Conservation (phyloP, 768 basidiomycete species). For the Gelatoporia subvermispora region DNA sequence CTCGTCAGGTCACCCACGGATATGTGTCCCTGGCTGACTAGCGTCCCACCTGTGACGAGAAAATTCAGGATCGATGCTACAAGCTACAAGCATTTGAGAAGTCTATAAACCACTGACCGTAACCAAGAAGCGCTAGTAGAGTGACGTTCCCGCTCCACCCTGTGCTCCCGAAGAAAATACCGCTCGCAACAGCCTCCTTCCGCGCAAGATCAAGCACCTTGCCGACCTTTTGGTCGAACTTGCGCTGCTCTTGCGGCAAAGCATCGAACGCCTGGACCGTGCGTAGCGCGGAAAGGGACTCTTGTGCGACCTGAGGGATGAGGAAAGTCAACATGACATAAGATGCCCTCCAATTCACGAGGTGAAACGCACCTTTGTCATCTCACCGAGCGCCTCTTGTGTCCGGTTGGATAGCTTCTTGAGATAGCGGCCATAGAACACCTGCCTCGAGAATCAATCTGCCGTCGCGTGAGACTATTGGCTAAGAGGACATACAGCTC, state of each 20-base stretch:
- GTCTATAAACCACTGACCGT: slow-evolving; percentile 48
- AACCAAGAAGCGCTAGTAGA: slow-evolving; percentile 81
- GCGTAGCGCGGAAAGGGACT: slow-evolving; percentile 80
- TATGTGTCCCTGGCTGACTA: slow-evolving; percentile 84
- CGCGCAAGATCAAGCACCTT: slow-evolving; percentile 69
- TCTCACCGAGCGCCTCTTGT: slow-evolving; percentile 92
- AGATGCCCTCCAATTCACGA: background rate
- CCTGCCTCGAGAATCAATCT: slow-evolving; percentile 36
- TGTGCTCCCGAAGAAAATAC: slow-evolving; percentile 88
- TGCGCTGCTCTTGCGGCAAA: slow-evolving; percentile 63
- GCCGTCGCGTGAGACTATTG: background rate
- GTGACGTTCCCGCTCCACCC: slow-evolving; percentile 95
- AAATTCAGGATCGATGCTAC: background rate
- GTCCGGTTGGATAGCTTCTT: slow-evolving; percentile 87
- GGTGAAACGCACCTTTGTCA: slow-evolving; percentile 58
- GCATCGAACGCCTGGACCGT: slow-evolving; percentile 94
- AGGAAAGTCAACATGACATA: background rate
- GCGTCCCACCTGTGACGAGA: slow-evolving; percentile 63
- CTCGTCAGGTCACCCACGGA: slow-evolving; percentile 91
- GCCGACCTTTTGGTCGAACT: slow-evolving; percentile 66
- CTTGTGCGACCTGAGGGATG: slow-evolving; percentile 65
- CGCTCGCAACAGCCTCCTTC: slow-evolving; percentile 86
- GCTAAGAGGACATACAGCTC: slow-evolving; percentile 52
- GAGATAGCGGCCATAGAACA: slow-evolving; percentile 93
- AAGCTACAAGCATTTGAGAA: no score